phyloP scores from a whole-genome alignment of 805 yeast species.

The Myxozyma neglecta region DNA sequence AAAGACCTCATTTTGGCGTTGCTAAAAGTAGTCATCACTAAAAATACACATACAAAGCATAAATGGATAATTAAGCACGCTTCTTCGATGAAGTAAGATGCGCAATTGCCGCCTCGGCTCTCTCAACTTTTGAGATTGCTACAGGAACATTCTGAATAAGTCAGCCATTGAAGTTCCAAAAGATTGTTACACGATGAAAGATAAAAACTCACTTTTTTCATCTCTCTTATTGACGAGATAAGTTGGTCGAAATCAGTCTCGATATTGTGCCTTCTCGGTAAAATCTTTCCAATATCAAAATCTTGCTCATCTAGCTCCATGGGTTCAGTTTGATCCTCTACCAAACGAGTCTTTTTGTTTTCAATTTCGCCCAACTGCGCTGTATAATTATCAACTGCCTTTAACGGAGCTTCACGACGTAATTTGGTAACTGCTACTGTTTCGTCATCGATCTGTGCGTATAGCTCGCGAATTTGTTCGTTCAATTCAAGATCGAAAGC shows the following conservation, averaged over 20 bases:
- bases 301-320: constrained; percentile 1
- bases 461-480: constrained; percentile 52
- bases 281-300: neutral
- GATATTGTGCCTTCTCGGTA: constrained; percentile 12
- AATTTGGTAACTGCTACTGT: constrained; percentile 57
- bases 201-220: constrained; percentile 20
- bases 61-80: neutral
- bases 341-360: neutral
- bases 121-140: constrained; percentile 13
- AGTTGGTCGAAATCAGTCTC: constrained; percentile 13
- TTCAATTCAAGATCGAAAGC: constrained; percentile 69
- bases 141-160: constrained; percentile 11
- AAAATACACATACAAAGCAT: neutral
- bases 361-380: constrained; percentile 38
- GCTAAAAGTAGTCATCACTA: too few relatives aligned
- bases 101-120: constrained; percentile 23
- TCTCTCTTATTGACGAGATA: constrained; percentile 14
- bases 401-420: constrained; percentile 45
- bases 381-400: constrained; percentile 40
- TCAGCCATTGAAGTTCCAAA: neutral
- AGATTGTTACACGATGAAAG: too few relatives aligned
- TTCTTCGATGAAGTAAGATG: constrained; percentile 3
- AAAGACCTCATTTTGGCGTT: too few relatives aligned
- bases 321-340: neutral
- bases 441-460: constrained; percentile 44